Base-by-base conservation (phyloP, 345 rosid species). In the Physaria fendleri region DNA sequence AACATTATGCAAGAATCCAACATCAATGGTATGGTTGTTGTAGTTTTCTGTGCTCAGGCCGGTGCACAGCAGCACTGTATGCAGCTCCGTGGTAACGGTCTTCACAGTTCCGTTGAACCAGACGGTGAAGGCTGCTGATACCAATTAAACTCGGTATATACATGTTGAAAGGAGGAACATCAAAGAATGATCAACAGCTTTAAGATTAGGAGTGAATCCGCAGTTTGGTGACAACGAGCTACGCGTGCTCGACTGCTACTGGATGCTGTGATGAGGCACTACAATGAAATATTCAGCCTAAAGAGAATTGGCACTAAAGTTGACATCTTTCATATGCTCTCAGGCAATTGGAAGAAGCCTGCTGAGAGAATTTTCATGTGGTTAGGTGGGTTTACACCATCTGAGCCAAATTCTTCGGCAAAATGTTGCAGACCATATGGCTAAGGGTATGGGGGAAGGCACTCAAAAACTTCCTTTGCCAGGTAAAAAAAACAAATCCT, bases 321-420 rank as follows among this genome's bases (percentile, higher is more conserved):
- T 0, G 95, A 92, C 61, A 95, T 86, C 45, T 92, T 92, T 68
- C 95, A 92, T 73, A 80, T 92, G 83, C 96, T 92, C 20, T 92
- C 99, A 18, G 97, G 99, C 62, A 79, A 86, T 91, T 92, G 99
- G 99, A 82, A 82, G 76, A 82, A 95, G 1, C 99, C 95, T 7
- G 90, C 91, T 0, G 99, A 92, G 79, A 80, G 97, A 59, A 83
- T 85, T 49, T 92, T 92, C 82, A 81, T 92, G 91, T 88, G 99
- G 99, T 66, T 92, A 71, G 99, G 99, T 37, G 99, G 99, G 14
- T 88, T 84, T 35, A 83, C 95, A 33, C 86, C 99, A 6, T 92
- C 99, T 15, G 97, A 92, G 66, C 82, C 87, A 49, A 29, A 80
- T 15, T 78, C 81, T 29, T 62, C 91, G 0, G 89, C 90, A 23